These are phyloP conservation scores for Leucocoprinus birnbaumii DNA, from an alignment of 768 basidiomycete species.

Conservation along the genomic window DNA sequence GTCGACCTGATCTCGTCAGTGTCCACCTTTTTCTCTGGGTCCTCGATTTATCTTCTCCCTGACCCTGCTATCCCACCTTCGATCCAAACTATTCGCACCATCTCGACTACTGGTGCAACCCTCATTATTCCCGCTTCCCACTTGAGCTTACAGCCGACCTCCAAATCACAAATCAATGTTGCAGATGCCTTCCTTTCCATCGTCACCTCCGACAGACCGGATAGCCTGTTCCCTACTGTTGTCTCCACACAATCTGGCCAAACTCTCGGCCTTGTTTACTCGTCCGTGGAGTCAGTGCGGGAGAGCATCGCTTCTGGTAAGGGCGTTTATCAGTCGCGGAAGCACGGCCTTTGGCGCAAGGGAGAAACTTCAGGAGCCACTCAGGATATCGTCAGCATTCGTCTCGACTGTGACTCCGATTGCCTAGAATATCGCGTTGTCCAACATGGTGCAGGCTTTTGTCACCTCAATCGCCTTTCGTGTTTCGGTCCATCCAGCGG, in stretches of 20 bases:
- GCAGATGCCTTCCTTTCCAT: constrained; percentile 85
- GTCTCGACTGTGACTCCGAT: constrained; percentile 90
- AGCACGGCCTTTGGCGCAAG: constrained; percentile 95
- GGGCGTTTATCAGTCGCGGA: constrained; percentile 95
- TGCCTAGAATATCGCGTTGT: constrained; percentile 87
- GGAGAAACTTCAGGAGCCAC: constrained; percentile 95
- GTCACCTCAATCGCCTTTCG: constrained; percentile 82
- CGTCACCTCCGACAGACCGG: constrained; percentile 80
- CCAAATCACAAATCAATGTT: constrained; percentile 61
- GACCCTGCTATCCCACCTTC: constrained; percentile 49
- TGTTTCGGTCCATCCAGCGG: constrained; percentile 90
- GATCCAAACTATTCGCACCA: constrained; percentile 55
- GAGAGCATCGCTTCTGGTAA: constrained; percentile 87
- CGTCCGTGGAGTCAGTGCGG: constrained; percentile 79
- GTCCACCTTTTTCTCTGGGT: constrained; percentile 67
- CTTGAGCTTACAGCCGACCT: constrained; percentile 58
- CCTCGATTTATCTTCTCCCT: constrained; percentile 61
- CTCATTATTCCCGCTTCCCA: constrained; percentile 72
- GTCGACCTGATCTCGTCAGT: constrained; percentile 76
- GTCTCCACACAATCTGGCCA: constrained; percentile 79
- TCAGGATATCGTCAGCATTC: constrained; percentile 82
- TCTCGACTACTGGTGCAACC: constrained; percentile 55
- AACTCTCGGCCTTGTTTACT: constrained; percentile 92
- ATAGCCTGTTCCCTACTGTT: constrained; percentile 92
- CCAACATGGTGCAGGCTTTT: constrained; percentile 91